These are phyloP conservation scores for Paspalum vaginatum DNA, from an alignment of 176 grass and related monocot species.

Conservation along the genomic window DNA sequence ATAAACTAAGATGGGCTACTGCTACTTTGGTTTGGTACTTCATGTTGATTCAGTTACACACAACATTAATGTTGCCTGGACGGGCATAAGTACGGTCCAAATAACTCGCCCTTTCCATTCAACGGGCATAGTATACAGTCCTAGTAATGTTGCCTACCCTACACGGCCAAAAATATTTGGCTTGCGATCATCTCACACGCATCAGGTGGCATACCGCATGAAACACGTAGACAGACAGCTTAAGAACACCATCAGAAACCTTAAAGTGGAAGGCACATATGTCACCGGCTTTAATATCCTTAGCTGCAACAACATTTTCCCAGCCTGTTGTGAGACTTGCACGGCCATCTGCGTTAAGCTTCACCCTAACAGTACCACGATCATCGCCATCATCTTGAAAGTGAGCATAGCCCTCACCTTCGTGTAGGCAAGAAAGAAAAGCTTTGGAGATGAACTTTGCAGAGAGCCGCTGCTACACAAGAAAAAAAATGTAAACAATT, in stretches of 20 bases:
- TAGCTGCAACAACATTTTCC: constrained; percentile 12
- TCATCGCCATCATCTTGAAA: constrained; percentile 24
- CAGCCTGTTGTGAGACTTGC: constrained; percentile 8
- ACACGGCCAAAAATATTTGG: background rate
- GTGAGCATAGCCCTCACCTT: background rate
- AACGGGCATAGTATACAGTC: background rate
- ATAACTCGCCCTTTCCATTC: background rate
- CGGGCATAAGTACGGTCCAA: background rate
- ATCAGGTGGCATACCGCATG: background rate
- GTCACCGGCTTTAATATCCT: constrained; percentile 22
- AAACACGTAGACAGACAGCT: constrained; percentile 14
- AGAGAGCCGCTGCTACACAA: background rate
- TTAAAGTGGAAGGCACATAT: constrained; percentile 28
- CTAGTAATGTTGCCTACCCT: background rate
- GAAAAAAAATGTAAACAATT: background rate
- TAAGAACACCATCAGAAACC: constrained; percentile 13
- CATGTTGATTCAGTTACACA: background rate
- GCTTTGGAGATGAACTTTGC: background rate
- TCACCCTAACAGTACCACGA: background rate
- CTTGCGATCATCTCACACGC: background rate
- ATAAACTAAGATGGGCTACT: background rate
- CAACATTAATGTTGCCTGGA: background rate
- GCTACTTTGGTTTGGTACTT: background rate
- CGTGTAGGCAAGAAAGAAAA: background rate
- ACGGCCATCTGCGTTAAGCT: constrained; percentile 6